Conservation (phyloP, 768 basidiomycete species). For the Chalciporus pseudorubinellus region DNA sequence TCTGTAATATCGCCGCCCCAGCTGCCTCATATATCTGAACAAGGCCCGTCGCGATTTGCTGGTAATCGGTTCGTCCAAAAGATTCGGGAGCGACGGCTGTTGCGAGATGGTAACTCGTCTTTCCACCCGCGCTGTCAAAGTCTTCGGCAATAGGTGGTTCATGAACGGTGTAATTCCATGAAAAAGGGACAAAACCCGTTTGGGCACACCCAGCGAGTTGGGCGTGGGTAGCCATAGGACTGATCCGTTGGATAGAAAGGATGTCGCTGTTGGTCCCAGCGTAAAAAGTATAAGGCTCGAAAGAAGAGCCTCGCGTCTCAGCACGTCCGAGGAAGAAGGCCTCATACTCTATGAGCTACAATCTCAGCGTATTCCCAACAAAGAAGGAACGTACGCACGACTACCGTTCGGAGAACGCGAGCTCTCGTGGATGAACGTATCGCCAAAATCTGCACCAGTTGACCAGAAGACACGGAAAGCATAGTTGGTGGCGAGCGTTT, state of each 20-base stretch:
- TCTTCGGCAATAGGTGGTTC: neutral
- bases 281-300: conserved; percentile 8
- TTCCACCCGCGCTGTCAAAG: conserved; percentile 10
- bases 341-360: neutral
- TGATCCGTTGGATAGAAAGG: conserved; percentile 1
- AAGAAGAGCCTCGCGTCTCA: conserved; percentile 2
- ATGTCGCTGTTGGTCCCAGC: conserved; percentile 11
- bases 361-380: neutral
- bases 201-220: conserved; percentile 6
- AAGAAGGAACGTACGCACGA: neutral
- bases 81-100: neutral
- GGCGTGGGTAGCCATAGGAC: conserved; percentile 1
- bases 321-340: conserved; percentile 14
- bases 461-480: conserved; percentile 5
- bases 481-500: conserved; percentile 8
- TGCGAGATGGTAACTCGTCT: conserved; percentile 1
- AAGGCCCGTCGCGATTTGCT: conserved; percentile 1
- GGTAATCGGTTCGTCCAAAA: neutral
- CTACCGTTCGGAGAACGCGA: conserved; percentile 10
- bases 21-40: conserved; percentile 5
- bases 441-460: neutral
- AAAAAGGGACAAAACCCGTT: conserved; percentile 2
- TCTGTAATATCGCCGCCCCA: neutral
- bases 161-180: conserved; percentile 7
- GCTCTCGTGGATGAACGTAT: conserved; percentile 5